phyloP scores from a whole-genome alignment of 495 filamentous ascomycete genomes.

The Tuber magnatum region DNA sequence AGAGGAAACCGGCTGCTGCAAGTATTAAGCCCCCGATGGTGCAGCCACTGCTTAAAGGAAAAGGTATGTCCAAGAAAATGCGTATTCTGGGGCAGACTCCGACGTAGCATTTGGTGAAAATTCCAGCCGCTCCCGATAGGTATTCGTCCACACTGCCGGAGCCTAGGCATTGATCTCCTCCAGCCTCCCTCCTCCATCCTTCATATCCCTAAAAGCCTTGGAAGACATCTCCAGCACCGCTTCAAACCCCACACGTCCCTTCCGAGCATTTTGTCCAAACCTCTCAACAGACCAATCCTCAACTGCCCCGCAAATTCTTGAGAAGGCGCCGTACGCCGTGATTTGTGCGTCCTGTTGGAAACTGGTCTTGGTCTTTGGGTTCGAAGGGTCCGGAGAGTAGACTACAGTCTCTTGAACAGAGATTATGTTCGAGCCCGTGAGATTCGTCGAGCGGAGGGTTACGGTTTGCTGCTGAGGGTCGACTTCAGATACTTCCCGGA shows the following conservation, averaged over 20 bases:
- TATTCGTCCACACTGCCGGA: not conserved
- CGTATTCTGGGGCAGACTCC: not conserved
- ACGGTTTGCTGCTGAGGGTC: constrained; percentile 73
- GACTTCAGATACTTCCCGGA: constrained; percentile 92
- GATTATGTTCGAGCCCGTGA: constrained; percentile 82
- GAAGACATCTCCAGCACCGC: constrained; percentile 88
- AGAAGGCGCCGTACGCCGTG: constrained; percentile 90
- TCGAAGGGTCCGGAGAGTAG: constrained; percentile 58
- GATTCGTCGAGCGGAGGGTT: constrained; percentile 86
- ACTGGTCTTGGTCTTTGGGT: constrained; percentile 57
- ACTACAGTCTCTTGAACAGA: constrained; percentile 82
- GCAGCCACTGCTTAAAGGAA: not conserved
- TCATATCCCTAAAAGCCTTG: constrained; percentile 83
- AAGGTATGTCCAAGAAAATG: not conserved
- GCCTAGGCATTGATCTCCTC: constrained; percentile 17
- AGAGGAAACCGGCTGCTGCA: not conserved
- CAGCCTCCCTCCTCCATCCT: constrained; percentile 43
- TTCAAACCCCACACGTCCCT: constrained; percentile 88
- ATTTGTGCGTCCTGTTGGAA: constrained; percentile 87
- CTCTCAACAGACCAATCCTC: constrained; percentile 83
- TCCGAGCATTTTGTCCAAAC: constrained; percentile 82
- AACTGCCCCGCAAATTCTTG: constrained; percentile 86
- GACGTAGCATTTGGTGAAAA: not conserved
- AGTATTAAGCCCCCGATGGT: not conserved
- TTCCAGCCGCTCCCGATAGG: not conserved